phyloP scores from a whole-genome alignment of 352 stramenopile genomes.

The Peronospora tabacina region DNA sequence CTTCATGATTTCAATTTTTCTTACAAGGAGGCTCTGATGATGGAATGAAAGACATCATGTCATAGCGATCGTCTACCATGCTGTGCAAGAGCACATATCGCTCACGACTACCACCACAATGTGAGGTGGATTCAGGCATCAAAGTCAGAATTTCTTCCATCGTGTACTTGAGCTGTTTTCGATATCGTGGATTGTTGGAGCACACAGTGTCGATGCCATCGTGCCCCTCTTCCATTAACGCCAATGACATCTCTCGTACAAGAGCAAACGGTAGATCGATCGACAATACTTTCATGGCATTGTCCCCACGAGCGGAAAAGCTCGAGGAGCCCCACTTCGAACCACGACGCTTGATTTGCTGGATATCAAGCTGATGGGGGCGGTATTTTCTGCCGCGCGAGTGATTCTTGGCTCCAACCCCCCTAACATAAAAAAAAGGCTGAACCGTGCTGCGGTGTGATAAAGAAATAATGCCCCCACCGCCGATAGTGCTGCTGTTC shows the following conservation, averaged over 20 bases:
- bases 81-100: slow-evolving; percentile 79
- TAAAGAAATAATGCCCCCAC: slow-evolving; percentile 7
- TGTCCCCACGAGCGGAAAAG: slow-evolving; percentile 60
- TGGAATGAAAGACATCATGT: slow-evolving; percentile 73
- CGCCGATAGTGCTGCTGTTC: slow-evolving; percentile 16
- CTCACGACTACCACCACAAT: slow-evolving; percentile 39
- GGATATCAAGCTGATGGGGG: slow-evolving; percentile 57
- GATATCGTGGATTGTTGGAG: slow-evolving; percentile 57
- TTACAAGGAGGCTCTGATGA: slow-evolving; percentile 38
- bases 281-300: slow-evolving; percentile 79
- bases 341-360: slow-evolving; percentile 75
- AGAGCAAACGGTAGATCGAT: slow-evolving; percentile 74
- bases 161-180: slow-evolving; percentile 76
- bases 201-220: slow-evolving; percentile 50
- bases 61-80: slow-evolving; percentile 79
- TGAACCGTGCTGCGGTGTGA: slow-evolving; percentile 25
- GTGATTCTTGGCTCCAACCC: slow-evolving; percentile 70
- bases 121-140: slow-evolving; percentile 31
- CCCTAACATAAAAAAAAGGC: slow-evolving; percentile 68
- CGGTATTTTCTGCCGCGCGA: slow-evolving; percentile 38
- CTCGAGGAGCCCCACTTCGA: slow-evolving; percentile 83
- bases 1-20: slow-evolving; percentile 1
- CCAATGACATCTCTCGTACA: slow-evolving; percentile 72
- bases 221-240: slow-evolving; percentile 64
- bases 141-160: slow-evolving; percentile 67